phyloP scores from a whole-genome alignment of 257 asterid genomes.

The Rauvolfia tetraphylla region DNA sequence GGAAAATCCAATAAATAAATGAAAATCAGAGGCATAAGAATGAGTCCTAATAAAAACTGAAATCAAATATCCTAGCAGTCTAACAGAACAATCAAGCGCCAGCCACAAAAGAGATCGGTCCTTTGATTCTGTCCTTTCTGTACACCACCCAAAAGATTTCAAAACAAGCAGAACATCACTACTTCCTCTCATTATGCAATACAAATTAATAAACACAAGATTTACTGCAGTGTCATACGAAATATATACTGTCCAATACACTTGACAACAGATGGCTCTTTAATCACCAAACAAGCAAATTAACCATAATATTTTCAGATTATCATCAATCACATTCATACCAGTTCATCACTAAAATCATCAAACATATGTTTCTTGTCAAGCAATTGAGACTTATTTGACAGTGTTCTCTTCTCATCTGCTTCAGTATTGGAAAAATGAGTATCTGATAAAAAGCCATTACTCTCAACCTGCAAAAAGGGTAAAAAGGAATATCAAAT shows the following conservation, averaged over 20 bases:
- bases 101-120: neutral
- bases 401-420: conserved; percentile 33
- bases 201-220: neutral
- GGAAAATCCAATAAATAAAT: neutral
- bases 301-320: neutral
- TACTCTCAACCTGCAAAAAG: conserved; percentile 66
- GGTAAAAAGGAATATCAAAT: conserved; percentile 40
- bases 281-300: neutral
- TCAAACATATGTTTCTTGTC: conserved; percentile 45
- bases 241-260: neutral
- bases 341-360: conserved; percentile 79
- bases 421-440: conserved; percentile 38
- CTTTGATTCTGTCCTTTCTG: neutral
- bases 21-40: neutral
- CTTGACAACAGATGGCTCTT: neutral
- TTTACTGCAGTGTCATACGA: neutral
- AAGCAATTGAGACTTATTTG: conserved; percentile 38
- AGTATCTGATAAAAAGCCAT: conserved; percentile 60
- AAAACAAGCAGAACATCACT: neutral
- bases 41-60: neutral
- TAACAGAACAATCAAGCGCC: neutral
- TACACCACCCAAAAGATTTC: neutral
- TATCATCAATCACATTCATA: conserved; percentile 13
- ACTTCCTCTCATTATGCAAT: neutral
- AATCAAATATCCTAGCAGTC: neutral